Evolutionary conservation across 2,329 filamentous ascomycete species (phyloP).

Genomic region (Hymenoscyphus repandus): DNA sequence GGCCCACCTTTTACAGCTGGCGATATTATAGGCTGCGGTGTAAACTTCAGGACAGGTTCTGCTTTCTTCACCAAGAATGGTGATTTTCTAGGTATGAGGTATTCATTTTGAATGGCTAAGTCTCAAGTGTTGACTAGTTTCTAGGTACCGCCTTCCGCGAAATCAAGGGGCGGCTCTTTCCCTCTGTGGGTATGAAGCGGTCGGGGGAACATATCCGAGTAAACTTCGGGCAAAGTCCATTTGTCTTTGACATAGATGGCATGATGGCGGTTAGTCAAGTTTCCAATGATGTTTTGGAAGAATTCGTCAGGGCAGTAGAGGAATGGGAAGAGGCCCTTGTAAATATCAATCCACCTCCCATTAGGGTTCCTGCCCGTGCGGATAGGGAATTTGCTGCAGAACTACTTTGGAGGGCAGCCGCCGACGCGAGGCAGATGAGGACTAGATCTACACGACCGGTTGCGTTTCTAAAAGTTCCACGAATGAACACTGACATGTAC

Average conservation of each 20-base stretch:
- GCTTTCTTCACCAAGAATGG: constrained; percentile 69
- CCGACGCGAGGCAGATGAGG: no score
- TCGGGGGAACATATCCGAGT: constrained; percentile 54
- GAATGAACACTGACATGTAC: constrained; percentile 1
- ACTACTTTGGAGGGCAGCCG: no score
- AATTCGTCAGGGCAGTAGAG: no score
- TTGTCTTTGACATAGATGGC: constrained; percentile 85
- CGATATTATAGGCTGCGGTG: constrained; percentile 59
- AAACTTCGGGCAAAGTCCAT: constrained; percentile 70
- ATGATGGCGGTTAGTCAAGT: constrained; percentile 63
- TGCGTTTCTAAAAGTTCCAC: neutral
- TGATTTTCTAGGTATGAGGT: constrained; percentile 43
- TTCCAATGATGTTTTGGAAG: constrained; percentile 4
- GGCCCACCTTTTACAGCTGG: constrained; percentile 49
- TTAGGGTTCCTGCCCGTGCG: no score
- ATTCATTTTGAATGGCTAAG: constrained; percentile 5
- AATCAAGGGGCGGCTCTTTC: constrained; percentile 60
- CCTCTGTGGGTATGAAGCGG: constrained; percentile 60
- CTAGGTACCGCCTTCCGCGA: constrained; percentile 67
- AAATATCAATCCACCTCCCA: no score
- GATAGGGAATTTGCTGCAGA: no score
- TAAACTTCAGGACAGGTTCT: constrained; percentile 59
- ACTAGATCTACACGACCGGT: neutral
- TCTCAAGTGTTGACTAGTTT: neutral
- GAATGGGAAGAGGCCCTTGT: no score